Conservation (phyloP, 805 yeast species). For the Kuraishia ogatae region DNA sequence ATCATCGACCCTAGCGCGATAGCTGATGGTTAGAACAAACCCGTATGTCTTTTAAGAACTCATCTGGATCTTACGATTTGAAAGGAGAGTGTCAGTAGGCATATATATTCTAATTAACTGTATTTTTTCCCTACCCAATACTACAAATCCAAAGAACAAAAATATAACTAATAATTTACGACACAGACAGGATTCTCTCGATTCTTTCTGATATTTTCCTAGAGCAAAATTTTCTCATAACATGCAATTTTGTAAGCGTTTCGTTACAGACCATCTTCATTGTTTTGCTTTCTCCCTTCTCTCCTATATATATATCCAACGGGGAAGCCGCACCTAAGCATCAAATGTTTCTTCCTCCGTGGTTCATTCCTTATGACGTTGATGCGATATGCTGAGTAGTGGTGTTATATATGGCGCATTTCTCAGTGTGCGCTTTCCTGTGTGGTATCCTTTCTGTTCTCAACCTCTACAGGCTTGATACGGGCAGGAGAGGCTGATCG, state of each 20-base stretch:
- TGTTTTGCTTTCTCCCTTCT: too few relatives aligned
- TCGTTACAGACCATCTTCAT: too few relatives aligned
- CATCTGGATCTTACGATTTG: slow-evolving; percentile 34
- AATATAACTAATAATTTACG: neutral
- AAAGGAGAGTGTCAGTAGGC: slow-evolving; percentile 47
- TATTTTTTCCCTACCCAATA: neutral
- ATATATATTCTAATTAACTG: slow-evolving; percentile 21
- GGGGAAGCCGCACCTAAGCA: neutral
- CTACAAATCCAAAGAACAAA: neutral
- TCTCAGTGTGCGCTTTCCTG: neutral
- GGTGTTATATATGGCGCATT: neutral
- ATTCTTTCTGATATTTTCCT: neutral
- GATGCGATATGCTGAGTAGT: neutral
- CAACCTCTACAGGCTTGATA: neutral
- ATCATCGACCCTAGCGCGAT: slow-evolving; percentile 25
- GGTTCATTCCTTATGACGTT: neutral
- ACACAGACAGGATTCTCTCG: neutral
- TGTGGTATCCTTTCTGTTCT: neutral
- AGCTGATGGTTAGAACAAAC: slow-evolving; percentile 35
- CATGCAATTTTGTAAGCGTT: too few relatives aligned
- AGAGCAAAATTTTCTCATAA: too few relatives aligned
- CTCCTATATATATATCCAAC: neutral
- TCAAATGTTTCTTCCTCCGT: neutral
- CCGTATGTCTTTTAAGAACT: slow-evolving; percentile 33
- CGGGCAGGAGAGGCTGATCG: neutral